Base-by-base conservation (phyloP, 1,284 basidiomycete genomes). In the Leccinum subrobustum region DNA sequence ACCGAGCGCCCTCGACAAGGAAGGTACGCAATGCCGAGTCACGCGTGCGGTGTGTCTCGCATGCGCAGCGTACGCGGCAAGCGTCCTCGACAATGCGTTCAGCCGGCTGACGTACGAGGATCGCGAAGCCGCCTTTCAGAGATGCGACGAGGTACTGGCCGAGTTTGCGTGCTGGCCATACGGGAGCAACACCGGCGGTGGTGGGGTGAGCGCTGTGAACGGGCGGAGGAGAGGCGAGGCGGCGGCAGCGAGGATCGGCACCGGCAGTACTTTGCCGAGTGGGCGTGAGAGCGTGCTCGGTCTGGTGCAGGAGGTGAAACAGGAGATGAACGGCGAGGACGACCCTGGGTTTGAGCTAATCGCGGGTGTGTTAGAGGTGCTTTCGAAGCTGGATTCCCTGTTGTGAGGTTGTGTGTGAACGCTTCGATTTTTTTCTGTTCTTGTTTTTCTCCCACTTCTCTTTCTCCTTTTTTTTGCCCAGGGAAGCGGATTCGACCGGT, bases 41-140 rank as follows among this genome's bases (percentile, higher is more conserved):
- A 79, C 87, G 61, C 81, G 95, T n/a, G 88, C 91, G 1, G 91
- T 96, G 23, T 89, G 87, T 61, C 82, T 97, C 55, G 92, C 89
- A 9, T 95, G 92, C 69, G 88, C 94, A 0, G 91, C 91, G 58
- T 96, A 96, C 70, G 93, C 95, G 0, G 95, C 94, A 14, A 93
- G 89, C 70, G 95, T 98, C n/a, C 82, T 97, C 54, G 95, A 97
- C 71, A 96, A 96, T 68, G 94, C 93, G 14, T 89, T 97, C 65
- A 86, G 88, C 59, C 81, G 93, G 64, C 79, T 97, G 29, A 88
- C 86, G 11, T 97, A 96, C 69, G 95, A 97, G 74, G 91, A 94
- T 60, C 79, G 95, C 54, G 95, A 98, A 78, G 87, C 86, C 1
- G 95, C 95, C 33, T 96, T 97, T 73, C 87, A 87, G 64, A 82